Conservation (phyloP, 1,139 yeast species). For the Maudiozyma humilis region DNA sequence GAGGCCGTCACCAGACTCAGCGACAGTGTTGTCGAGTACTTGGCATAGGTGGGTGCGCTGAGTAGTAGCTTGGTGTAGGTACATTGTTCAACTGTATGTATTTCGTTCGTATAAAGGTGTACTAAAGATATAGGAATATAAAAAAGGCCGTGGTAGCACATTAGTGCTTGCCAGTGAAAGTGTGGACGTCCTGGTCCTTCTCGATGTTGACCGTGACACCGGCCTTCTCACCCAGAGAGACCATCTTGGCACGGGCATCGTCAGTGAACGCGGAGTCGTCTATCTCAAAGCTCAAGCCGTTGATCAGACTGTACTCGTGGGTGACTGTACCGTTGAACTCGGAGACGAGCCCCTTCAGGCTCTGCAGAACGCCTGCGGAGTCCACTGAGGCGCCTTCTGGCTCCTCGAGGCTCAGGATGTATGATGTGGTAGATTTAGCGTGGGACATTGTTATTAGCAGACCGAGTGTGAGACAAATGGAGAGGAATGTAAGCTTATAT, state of each 20-base stretch:
- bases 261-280: conserved; percentile 24
- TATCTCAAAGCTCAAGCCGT: conserved; percentile 36
- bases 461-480: background rate
- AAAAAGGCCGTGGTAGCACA: background rate
- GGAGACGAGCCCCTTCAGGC: conserved; percentile 21
- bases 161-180: conserved; percentile 7
- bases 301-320: conserved; percentile 36
- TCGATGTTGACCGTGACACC: conserved; percentile 15
- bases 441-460: conserved; percentile 1
- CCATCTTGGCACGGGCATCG: conserved; percentile 19
- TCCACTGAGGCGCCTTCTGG: background rate
- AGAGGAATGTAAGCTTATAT: background rate
- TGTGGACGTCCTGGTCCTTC: conserved; percentile 20
- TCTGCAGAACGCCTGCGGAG: conserved; percentile 1
- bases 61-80: too few species aligned
- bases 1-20: conserved; percentile 46
- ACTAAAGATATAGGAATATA: background rate
- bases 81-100: conserved; percentile 1
- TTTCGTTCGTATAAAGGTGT: background rate
- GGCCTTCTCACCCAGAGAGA: conserved; percentile 22
- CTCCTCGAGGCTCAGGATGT: conserved; percentile 8
- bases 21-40: conserved; percentile 41
- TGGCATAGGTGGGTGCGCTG: too few species aligned
- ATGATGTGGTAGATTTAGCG: conserved; percentile 6
- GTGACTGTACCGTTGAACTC: conserved; percentile 34